Base-by-base conservation (phyloP, 2,329 filamentous ascomycete genomes). In the Aspergillus hiratsukae region DNA sequence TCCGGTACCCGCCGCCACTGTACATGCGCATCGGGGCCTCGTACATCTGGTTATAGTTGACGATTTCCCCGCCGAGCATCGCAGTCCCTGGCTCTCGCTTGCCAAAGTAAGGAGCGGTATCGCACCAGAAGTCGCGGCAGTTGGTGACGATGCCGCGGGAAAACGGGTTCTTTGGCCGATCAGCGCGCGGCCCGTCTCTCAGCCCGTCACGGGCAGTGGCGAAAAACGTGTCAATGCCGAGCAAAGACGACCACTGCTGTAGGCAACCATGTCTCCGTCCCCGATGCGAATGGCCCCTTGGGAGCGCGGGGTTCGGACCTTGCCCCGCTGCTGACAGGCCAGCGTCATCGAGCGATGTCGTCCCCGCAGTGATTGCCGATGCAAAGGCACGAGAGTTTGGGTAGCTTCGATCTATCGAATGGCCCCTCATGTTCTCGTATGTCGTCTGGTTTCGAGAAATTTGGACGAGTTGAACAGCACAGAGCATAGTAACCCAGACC, bases 121-220 rank as follows among this genome's bases (percentile, higher is more conserved):
- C 94, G 67, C 89, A 93, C 91, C 92, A 97, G 72, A 99, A 99
- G 74, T 99, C 95, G 63, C 85, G 88, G 75, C 94, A 99, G 70
- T 99, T 99, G 57, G 87, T 83, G n/a, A 95, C 65, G 41, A 91
- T 81, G 7, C 94, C 94, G 31, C 86, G 82, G 56, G 87, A 93
- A 73, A 93, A 99, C 0, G 92, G 92, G 71, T 97, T 99, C 62
- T 81, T 80, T 69, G 82, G 82, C 55, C 80, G 80, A 61, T 62
- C 81, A 75, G 64, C 69, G 57, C 64, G 74, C 60, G 62, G 75
- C 62, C 64, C 75, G 78, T 80, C 75, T 58, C 69, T 65, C 5
- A 87, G 86, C 0, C 89, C 90, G 52, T 89, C 86, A 45, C 91
- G 83, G 1, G 94, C 91, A 1, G 92, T 97, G 64, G 93, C 90